Evolutionary conservation across 805 yeast species (phyloP), one percentile per base, ranked within the genome.

Genomic region (Candida vaughaniae): DNA sequence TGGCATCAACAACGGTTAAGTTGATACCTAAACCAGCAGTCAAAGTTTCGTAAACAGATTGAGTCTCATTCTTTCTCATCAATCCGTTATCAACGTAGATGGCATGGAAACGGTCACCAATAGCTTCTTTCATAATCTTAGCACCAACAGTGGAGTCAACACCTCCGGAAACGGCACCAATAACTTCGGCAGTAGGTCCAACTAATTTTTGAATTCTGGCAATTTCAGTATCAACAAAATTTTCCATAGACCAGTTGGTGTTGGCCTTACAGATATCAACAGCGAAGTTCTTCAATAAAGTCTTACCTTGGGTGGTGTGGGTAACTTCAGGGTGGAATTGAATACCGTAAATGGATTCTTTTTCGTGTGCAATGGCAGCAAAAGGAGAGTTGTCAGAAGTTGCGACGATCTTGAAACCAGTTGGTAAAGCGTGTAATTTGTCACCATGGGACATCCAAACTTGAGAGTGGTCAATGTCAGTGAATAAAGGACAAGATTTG

Each of bases 401-500:
- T 38, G 97, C 99, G 44, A 90, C 88, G 43, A 85, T 78, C 62
- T 82, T 80, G 77, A 79, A 93, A 26, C 95, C 96, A 30, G 77
- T 75, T 54, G 99, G 99, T 51, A 93, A 76, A 36, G 91, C 85
- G 54, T 80, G 81, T 56, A 93, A 76, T 74, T 93, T 93, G 70
- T 93, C 99, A 58, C 96, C 96, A 66, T 93, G 99, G 33, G 98
- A 90, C 99, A 93, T 93, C 99, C 99, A 93, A 45, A 93, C 97
- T 62, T 84, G 90, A 42, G 95, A 88, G 71, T 93, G 84, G 65
- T 89, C 95, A 52, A 93, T 87, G 44, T 83, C 96, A 46, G 80
- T 73, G 68, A 93, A 93, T 46, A 93, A 72, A 15, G 85, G 80
- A 62, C 87, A 79, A 15, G 64, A 39, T 28, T 66, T 47, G 58